Percentiles rank a stretch among this genome's conserved stretches.
phyloP scores from a whole-genome alignment of 768 basidiomycete genomes.

The Coprinopsis strossmayeri region DNA sequence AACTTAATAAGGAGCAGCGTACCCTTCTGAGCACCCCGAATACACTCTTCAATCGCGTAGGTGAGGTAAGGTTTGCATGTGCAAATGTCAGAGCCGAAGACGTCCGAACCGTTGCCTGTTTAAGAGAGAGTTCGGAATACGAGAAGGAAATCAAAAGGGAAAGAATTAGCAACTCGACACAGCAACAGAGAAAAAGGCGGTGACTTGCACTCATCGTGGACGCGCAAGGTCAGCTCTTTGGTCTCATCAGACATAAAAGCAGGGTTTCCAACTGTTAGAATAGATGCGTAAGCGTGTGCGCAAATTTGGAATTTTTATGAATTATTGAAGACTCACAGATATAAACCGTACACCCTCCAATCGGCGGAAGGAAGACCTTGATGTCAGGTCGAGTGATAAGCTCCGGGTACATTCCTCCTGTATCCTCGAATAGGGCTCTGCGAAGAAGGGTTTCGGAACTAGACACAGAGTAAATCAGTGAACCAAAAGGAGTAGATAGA shows the following conservation, averaged over 20 bases:
- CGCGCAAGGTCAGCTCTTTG: constrained; percentile 80
- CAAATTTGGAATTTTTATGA: no score
- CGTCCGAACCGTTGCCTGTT: constrained; percentile 86
- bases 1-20: no score
- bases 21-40: constrained; percentile 63
- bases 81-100: constrained; percentile 90
- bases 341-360: constrained; percentile 87
- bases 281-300: background rate
- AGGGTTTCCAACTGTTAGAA: constrained; percentile 74
- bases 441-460: constrained; percentile 82
- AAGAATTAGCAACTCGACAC: background rate
- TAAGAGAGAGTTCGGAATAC: background rate
- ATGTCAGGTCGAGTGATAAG: constrained; percentile 93
- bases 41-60: constrained; percentile 91
- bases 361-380: constrained; percentile 93
- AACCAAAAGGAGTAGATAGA: background rate
- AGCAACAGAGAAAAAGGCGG: background rate
- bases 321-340: constrained; percentile 50
- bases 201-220: constrained; percentile 84
- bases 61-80: constrained; percentile 91
- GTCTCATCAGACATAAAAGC: constrained; percentile 67
- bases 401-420: constrained; percentile 94
- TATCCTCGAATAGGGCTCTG: constrained; percentile 93
- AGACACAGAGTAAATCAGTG: constrained; percentile 2
- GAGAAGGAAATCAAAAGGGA: background rate